Evolutionary conservation across 331 rosid species (phyloP).

Genomic region (Malus hybrid): DNA sequence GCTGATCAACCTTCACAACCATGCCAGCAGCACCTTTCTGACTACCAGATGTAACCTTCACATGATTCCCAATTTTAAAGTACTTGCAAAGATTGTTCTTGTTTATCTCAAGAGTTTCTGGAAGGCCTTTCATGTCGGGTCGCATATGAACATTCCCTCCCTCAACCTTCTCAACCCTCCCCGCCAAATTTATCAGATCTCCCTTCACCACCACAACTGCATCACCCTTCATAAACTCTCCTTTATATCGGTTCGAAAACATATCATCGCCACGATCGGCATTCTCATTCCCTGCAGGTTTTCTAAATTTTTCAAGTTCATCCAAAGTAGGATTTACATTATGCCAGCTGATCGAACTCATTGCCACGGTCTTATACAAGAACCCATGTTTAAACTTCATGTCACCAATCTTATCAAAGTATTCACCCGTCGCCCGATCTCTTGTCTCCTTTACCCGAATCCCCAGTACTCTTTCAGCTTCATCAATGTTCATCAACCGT

Average conservation of each 20-base stretch:
- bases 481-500: constrained; percentile 86
- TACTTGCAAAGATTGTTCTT: constrained; percentile 67
- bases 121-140: constrained; percentile 65
- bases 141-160: constrained; percentile 64
- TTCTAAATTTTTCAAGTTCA: constrained; percentile 84
- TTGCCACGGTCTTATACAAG: constrained; percentile 72
- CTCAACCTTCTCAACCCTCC: constrained; percentile 73
- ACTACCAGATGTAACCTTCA: constrained; percentile 75
- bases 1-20: constrained; percentile 84
- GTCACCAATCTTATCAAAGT: constrained; percentile 74
- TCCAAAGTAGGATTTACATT: constrained; percentile 81
- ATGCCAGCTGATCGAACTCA: constrained; percentile 65
- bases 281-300: constrained; percentile 61
- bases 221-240: constrained; percentile 89
- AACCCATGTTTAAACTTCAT: constrained; percentile 90
- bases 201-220: constrained; percentile 70
- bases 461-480: constrained; percentile 69
- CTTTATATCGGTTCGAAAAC: constrained; percentile 80
- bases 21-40: constrained; percentile 93
- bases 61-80: constrained; percentile 72
- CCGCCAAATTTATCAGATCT: constrained; percentile 61
- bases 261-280: constrained; percentile 71
- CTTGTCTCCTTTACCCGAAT: constrained; percentile 81
- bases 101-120: constrained; percentile 58
- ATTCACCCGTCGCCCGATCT: constrained; percentile 72